Conservation (phyloP, 371 early-diverging fungal genomes). For the Mucor lusitanicus region DNA sequence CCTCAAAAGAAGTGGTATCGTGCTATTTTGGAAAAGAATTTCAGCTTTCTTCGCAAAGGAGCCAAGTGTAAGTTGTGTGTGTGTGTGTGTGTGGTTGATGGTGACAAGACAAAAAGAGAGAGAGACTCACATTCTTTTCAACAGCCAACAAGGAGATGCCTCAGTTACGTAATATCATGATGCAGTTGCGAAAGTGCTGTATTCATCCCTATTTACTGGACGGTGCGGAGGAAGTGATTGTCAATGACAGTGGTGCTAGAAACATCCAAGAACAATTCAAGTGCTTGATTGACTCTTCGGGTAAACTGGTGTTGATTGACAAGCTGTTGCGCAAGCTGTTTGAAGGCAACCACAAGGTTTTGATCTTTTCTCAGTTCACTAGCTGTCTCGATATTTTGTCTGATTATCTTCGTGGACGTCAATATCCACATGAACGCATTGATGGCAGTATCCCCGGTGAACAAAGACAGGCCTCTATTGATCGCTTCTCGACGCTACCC, state of each 20-base stretch:
- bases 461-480: constrained; percentile 93
- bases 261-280: constrained; percentile 71
- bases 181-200: constrained; percentile 88
- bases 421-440: constrained; percentile 85
- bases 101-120: too few relatives aligned
- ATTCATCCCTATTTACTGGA: constrained; percentile 84
- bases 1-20: constrained; percentile 88
- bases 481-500: constrained; percentile 81
- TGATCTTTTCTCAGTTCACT: constrained; percentile 90
- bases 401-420: constrained; percentile 82
- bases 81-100: too few relatives aligned
- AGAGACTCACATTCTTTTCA: not conserved
- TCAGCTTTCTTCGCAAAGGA: constrained; percentile 74
- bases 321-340: constrained; percentile 83
- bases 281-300: constrained; percentile 82
- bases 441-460: constrained; percentile 91
- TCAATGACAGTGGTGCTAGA: constrained; percentile 58
- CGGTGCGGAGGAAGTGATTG: constrained; percentile 88
- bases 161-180: constrained; percentile 66
- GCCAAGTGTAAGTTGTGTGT: constrained; percentile 42
- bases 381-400: constrained; percentile 83
- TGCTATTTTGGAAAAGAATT: constrained; percentile 91
- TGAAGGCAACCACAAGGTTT: constrained; percentile 85
- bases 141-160: constrained; percentile 61
- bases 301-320: constrained; percentile 88